Evolutionary conservation across 371 early-diverging fungal species (phyloP), one percentile per base, ranked within the genome.

Genomic region (Actinomucor elegans): DNA sequence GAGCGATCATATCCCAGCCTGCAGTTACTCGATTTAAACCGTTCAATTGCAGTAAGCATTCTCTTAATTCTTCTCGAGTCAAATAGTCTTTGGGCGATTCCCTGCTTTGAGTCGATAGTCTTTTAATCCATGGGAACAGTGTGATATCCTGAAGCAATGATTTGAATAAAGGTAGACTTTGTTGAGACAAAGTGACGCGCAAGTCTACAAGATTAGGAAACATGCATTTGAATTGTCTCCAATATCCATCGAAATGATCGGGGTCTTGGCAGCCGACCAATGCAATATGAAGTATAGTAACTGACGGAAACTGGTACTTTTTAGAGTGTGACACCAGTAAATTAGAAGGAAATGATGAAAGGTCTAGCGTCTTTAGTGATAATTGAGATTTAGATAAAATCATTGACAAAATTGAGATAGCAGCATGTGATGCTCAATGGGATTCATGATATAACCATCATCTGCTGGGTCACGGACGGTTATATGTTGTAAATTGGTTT

Each of bases 1-100:
- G 47, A 18, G 57, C 65, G 33, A 72, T 60, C 57, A 73, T 57
- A 51, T 73, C 67, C 73, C 73, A 69, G 24, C 69, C 73, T 32
- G 66, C 64, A 40, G 64, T 64, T 34, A 71, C 60, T 35, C 72
- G 52, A 31, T 60, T 52, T 26, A 71, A 34, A 4, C 72, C 72
- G 12, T 62, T 44, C 35, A 67, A 36, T n/a, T 49, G 52, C 29
- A 57, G 43, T 8, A 71, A 46, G 29, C 57, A 53, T 12, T 56
- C 38, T 43, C 51, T 45, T 11, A 71, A 38, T 24, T 64, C 65
- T 31, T 67, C 52, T 24, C 54, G 56, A 43, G 60, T 48, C 11
- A 71, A 23, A 26, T 40, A 50, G 2, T 44, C 42, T 23, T 59
- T 64, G 10, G 61, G 59, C 29, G 59, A 55, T 24, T 64, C 65